Base-by-base conservation (phyloP, 768 basidiomycete genomes). In the Trametes gibbosa region DNA sequence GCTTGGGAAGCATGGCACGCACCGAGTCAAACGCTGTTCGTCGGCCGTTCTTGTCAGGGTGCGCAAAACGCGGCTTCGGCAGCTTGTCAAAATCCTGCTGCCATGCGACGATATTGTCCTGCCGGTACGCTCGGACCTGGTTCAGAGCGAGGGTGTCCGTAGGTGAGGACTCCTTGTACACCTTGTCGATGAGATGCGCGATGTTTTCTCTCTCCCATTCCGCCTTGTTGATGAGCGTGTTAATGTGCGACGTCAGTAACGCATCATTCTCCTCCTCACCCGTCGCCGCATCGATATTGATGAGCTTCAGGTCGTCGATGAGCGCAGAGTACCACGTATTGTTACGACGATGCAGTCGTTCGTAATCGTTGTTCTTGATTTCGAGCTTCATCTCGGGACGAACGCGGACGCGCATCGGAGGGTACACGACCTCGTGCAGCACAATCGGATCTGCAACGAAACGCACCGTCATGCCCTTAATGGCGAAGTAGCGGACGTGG, bases 91-190 rank as follows among this genome's bases (percentile, higher is more conserved):
- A 94, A 69, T 98, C 94, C 61, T 84, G 84, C 72, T 99, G 95
- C 92, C 95, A 98, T n/a, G 90, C 91, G 16, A 96, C 92, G 47
- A 96, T 92, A 70, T 89, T 89, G 66, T 96, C 93, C 75, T 98
- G 96, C 46, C 95, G 81, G 59, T 86, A 86, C 0, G 90, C 85
- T 48, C 95, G 86, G 5, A 95, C 89, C 64, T 84, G 84, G 61
- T 95, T 98, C 50, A 95, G 80, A 37, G 88, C 90, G 42, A 96
- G 81, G 0, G 94, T 95, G 68, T 97, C 94, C 19, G 83, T 89
- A 50, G 92, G 84, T 0, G 83, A 66, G 0, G 93, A 89, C 58
- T 92, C 86, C 66, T 82, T 82, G 72, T 98, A 97, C 24, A 92
- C 84, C 53, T 79, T 75, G 59, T 93, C 89, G 53, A 97, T 85